These are phyloP conservation scores for Yamadazyma blattariae DNA, from an alignment of 1,139 yeast species.

Conservation along the genomic window DNA sequence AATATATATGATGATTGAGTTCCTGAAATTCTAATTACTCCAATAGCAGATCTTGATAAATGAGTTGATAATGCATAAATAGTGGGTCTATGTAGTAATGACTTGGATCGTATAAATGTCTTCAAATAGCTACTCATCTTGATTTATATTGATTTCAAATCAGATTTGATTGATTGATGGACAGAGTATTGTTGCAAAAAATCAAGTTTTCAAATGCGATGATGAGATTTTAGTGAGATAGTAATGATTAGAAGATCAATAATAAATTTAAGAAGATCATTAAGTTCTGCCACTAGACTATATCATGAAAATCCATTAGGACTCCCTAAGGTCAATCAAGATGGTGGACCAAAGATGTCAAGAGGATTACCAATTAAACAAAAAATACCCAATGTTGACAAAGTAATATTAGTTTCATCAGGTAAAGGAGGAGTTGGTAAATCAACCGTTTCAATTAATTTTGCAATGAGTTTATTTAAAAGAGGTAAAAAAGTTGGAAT, in stretches of 20 bases:
- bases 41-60: conserved; percentile 80
- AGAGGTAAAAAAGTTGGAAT: conserved; percentile 63
- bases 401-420: conserved; percentile 68
- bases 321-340: conserved; percentile 39
- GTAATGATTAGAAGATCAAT: background rate
- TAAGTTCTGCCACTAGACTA: background rate
- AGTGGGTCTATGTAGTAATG: conserved; percentile 45
- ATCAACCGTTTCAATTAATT: conserved; percentile 59
- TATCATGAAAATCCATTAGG: conserved; percentile 44
- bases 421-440: conserved; percentile 79
- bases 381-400: conserved; percentile 57
- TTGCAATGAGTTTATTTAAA: conserved; percentile 60
- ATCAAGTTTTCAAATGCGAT: background rate
- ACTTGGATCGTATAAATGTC: conserved; percentile 2
- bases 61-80: conserved; percentile 89
- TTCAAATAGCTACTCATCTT: too few species aligned
- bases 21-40: conserved; percentile 83
- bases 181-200: too few species aligned
- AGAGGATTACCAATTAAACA: conserved; percentile 55
- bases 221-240: background rate
- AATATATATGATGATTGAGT: conserved; percentile 50
- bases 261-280: background rate
- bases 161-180: too few species aligned
- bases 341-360: conserved; percentile 34
- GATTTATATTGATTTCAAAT: too few species aligned